phyloP scores from a whole-genome alignment of 768 basidiomycete species.

The Mycena rosella region DNA sequence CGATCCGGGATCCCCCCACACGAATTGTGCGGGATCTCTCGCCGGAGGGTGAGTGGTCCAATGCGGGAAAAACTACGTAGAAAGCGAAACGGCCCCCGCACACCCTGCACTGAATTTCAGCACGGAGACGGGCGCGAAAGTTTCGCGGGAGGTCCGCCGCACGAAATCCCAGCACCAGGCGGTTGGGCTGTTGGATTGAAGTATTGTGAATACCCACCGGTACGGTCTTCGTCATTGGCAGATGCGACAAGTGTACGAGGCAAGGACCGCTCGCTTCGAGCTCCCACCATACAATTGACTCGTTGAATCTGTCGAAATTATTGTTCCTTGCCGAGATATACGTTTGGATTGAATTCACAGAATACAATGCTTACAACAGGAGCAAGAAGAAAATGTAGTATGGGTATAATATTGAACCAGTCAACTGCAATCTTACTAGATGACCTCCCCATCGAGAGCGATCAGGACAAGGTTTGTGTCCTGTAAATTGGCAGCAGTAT shows the following conservation, averaged over 20 bases:
- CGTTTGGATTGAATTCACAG: too few species aligned
- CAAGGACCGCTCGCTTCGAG: background rate
- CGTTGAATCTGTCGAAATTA: background rate
- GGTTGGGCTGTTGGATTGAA: background rate
- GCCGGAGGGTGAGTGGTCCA: too few species aligned
- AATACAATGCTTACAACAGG: too few species aligned
- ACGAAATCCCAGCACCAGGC: background rate
- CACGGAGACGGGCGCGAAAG: background rate
- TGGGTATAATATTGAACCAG: too few species aligned
- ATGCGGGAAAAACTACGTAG: background rate
- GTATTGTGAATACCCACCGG: background rate
- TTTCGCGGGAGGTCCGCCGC: background rate
- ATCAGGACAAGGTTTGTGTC: too few species aligned
- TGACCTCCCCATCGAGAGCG: too few species aligned
- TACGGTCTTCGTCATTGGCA: background rate
- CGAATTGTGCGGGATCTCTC: background rate
- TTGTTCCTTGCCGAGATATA: too few species aligned
- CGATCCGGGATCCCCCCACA: background rate
- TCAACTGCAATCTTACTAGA: too few species aligned
- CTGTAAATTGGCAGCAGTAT: slow-evolving; percentile 7
- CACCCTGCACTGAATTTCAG: background rate
- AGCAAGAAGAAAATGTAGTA: too few species aligned
- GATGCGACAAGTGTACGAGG: background rate
- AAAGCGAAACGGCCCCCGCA: background rate
- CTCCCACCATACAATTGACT: background rate